Base-by-base conservation (phyloP, 345 rosid species). In the Citrus maxima region DNA sequence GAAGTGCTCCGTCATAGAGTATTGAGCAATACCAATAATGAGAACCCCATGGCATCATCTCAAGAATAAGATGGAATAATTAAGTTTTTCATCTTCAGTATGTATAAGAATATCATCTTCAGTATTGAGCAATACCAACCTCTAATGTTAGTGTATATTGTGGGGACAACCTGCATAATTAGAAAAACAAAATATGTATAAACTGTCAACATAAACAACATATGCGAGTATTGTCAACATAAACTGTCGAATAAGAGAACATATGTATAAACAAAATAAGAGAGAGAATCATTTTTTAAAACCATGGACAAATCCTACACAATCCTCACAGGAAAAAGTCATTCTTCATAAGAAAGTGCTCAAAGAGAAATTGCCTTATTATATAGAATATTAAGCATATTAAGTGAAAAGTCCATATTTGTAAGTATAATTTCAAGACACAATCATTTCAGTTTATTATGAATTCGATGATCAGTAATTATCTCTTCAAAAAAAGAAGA, bases 1-100 rank as follows among this genome's bases (percentile, higher is more conserved):
- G 80, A 88, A 93, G 83, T 93, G 98, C 82, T 95, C 94, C 0
- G 96, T 93, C 69, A 95, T 98, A 37, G 98, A 95, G 82, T 88
- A 95, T 98, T 93, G 86, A 42, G 77, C 40, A 78, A 59, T 68
- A 46, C 77, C 54, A 76, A 76, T 30, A 19, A 14, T 0, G 7
- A 16, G 65, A 21, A 63, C 77, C 38, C 80, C 51, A 82, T 67
- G 65, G 40, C 58, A 54, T 55, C 67, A 62, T 70, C 61, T 32
- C 37, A 78, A 37, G 63, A 74, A 79, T 13, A 82, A 28, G 32
- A 35, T 55, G 34, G 51, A 66, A 66, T 14, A 35, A 70, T 63
- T 30, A 69, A 12, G 70, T 14, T 25, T 25, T 25, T 25, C 27
- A 25, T 25, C 25, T 65, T 46, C 28, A 16, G 46, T 67, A 67